These are phyloP conservation scores for Melanogaster broomeanus DNA, from an alignment of 768 basidiomycete species.

Conservation along the genomic window DNA sequence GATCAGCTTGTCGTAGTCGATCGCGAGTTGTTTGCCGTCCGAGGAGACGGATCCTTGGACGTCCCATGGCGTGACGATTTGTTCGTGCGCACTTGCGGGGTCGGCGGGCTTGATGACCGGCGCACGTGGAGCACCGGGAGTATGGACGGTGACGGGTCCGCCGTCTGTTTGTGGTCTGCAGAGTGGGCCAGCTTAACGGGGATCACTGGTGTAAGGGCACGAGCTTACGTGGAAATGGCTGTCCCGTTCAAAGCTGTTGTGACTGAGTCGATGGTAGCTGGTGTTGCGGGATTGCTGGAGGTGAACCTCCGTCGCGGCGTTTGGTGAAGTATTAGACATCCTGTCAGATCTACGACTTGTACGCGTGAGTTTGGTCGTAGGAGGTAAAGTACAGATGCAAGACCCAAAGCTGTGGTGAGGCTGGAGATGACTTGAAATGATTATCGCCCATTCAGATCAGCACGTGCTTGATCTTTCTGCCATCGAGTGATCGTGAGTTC, in stretches of 20 bases:
- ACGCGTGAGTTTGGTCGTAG: background rate
- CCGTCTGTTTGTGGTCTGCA: slow-evolving; percentile 14
- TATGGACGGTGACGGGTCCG: background rate
- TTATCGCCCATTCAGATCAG: slow-evolving; percentile 2
- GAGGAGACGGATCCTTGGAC: slow-evolving; percentile 87
- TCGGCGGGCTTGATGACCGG: slow-evolving; percentile 32
- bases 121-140: slow-evolving; percentile 32
- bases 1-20: slow-evolving; percentile 96
- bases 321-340: slow-evolving; percentile 16
- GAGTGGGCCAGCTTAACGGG: slow-evolving; percentile 1
- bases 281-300: slow-evolving; percentile 26
- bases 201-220: background rate
- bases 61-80: slow-evolving; percentile 97
- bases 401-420: background rate
- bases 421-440: slow-evolving; percentile 1
- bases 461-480: too few relatives aligned
- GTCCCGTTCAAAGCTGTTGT: slow-evolving; percentile 25
- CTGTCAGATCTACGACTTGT: background rate
- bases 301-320: slow-evolving; percentile 26
- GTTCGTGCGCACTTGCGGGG: slow-evolving; percentile 45
- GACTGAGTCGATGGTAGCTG: slow-evolving; percentile 27
- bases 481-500: too few relatives aligned
- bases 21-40: slow-evolving; percentile 89
- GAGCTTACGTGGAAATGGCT: slow-evolving; percentile 34
- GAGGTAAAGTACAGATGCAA: background rate